These are phyloP conservation scores for Cyberlindnera subsufficiens DNA, from an alignment of 805 yeast genomes.

Conservation along the genomic window DNA sequence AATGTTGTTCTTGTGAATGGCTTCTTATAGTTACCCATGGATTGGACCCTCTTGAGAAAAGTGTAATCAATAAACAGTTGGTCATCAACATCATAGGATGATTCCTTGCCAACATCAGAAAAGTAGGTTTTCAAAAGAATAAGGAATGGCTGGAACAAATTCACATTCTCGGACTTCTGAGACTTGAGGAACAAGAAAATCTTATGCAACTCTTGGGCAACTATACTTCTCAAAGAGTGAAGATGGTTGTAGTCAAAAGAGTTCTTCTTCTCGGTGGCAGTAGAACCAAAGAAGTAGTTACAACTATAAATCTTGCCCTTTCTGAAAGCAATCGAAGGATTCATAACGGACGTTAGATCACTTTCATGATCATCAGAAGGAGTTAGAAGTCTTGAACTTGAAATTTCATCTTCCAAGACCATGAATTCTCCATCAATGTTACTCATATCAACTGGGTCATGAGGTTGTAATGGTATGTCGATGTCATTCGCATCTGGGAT, in stretches of 20 bases:
- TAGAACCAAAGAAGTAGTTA: slow-evolving; percentile 58
- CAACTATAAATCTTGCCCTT: slow-evolving; percentile 59
- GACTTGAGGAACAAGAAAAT: slow-evolving; percentile 41
- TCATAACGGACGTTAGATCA: slow-evolving; percentile 39
- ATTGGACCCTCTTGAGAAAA: slow-evolving; percentile 53
- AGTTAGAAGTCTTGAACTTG: slow-evolving; percentile 28
- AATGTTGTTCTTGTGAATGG: slow-evolving; percentile 74
- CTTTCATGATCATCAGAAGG: slow-evolving; percentile 26
- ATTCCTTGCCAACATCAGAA: slow-evolving; percentile 72
- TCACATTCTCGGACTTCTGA: slow-evolving; percentile 57
- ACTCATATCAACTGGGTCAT: slow-evolving; percentile 13
- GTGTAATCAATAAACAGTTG: slow-evolving; percentile 47
- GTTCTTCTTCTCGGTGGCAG: slow-evolving; percentile 36
- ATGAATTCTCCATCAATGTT: slow-evolving; percentile 19
- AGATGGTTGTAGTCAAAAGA: slow-evolving; percentile 42
- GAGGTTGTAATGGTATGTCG: neutral
- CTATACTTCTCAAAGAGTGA: slow-evolving; percentile 52
- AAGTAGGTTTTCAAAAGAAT: slow-evolving; percentile 71
- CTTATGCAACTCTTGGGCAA: slow-evolving; percentile 62
- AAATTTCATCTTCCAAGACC: slow-evolving; percentile 22
- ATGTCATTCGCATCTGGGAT: neutral
- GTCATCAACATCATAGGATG: slow-evolving; percentile 51
- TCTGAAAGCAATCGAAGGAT: slow-evolving; percentile 49
- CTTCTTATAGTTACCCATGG: slow-evolving; percentile 55
- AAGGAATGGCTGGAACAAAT: slow-evolving; percentile 53